phyloP scores from a whole-genome alignment of 1,284 basidiomycete species.

The Leccinum solheimii region DNA sequence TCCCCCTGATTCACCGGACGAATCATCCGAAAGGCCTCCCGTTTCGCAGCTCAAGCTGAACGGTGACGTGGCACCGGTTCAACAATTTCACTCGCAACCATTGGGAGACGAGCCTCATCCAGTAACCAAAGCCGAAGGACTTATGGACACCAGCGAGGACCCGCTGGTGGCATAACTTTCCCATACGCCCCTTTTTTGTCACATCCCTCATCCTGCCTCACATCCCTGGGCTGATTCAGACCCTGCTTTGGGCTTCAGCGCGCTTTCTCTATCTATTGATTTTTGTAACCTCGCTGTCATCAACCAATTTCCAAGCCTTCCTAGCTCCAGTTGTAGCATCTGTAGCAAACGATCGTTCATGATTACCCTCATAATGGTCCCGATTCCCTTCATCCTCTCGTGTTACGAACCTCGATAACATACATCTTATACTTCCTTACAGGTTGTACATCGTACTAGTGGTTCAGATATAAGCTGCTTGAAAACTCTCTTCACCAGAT shows the following conservation, averaged over 20 bases:
- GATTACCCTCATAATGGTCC: constrained; percentile 39
- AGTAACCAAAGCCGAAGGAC: constrained; percentile 66
- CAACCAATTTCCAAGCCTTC: constrained; percentile 27
- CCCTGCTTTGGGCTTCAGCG: constrained; percentile 22
- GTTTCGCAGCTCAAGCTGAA: constrained; percentile 45
- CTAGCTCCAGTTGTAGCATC: constrained; percentile 35
- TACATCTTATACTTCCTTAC: constrained; percentile 42
- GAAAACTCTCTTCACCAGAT: constrained; percentile 20
- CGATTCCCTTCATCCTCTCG: constrained; percentile 30
- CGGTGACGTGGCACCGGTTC: constrained; percentile 46
- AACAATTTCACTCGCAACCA: constrained; percentile 56
- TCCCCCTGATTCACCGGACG: constrained; percentile 13
- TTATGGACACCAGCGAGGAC: constrained; percentile 71
- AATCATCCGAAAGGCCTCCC: constrained; percentile 48
- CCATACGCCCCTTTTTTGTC: constrained; percentile 7
- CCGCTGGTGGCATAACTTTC: constrained; percentile 53
- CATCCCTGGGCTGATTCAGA: constrained; percentile 12
- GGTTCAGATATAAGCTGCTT: constrained; percentile 24
- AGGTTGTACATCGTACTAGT: constrained; percentile 38
- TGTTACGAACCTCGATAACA: constrained; percentile 33
- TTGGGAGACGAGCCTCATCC: constrained; percentile 59
- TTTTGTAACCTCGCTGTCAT: constrained; percentile 28
- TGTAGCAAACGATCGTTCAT: constrained; percentile 37
- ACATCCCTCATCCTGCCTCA: constrained; percentile 6
- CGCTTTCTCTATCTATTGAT: constrained; percentile 37